Evolutionary conservation across 2,329 filamentous ascomycete genomes (phyloP).

Genomic region (Talaromyces pinophilus): DNA sequence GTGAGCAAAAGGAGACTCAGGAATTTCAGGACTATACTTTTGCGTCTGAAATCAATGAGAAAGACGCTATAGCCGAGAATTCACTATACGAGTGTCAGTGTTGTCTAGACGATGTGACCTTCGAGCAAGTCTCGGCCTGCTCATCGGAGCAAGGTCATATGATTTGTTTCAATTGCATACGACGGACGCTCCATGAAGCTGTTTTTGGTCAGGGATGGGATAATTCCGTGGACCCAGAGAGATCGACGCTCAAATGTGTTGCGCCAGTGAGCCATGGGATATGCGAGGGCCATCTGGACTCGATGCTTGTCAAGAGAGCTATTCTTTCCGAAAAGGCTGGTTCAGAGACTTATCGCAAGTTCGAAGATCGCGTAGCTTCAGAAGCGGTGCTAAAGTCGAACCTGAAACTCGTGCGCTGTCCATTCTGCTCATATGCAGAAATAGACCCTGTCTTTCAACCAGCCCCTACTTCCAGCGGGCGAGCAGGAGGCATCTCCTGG

Average conservation of each 20-base stretch:
- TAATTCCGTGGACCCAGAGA: conserved; percentile 71
- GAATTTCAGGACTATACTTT: conserved; percentile 40
- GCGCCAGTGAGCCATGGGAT: conserved; percentile 67
- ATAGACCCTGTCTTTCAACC: conserved; percentile 74
- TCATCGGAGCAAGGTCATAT: conserved; percentile 43
- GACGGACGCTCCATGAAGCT: conserved; percentile 78
- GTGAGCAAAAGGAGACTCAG: conserved; percentile 39
- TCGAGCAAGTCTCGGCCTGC: conserved; percentile 51
- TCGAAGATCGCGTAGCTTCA: conserved; percentile 77
- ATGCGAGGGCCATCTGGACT: conserved; percentile 72
- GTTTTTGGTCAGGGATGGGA: conserved; percentile 92
- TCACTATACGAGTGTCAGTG: conserved; percentile 52
- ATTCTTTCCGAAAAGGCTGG: conserved; percentile 70
- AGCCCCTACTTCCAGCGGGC: not conserved
- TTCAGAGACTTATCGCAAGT: conserved; percentile 68
- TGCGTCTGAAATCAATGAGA: conserved; percentile 47
- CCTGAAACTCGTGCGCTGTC: conserved; percentile 77
- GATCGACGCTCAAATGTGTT: conserved; percentile 78
- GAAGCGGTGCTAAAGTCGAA: conserved; percentile 73
- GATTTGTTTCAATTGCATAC: conserved; percentile 71
- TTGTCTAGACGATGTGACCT: conserved; percentile 50
- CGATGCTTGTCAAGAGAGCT: conserved; percentile 69
- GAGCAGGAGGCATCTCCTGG: conserved; percentile 51
- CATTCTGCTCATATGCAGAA: conserved; percentile 90
- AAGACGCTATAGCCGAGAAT: conserved; percentile 44